Conservation (phyloP, 2,329 filamentous ascomycete species). For the Dothistroma septosporum region DNA sequence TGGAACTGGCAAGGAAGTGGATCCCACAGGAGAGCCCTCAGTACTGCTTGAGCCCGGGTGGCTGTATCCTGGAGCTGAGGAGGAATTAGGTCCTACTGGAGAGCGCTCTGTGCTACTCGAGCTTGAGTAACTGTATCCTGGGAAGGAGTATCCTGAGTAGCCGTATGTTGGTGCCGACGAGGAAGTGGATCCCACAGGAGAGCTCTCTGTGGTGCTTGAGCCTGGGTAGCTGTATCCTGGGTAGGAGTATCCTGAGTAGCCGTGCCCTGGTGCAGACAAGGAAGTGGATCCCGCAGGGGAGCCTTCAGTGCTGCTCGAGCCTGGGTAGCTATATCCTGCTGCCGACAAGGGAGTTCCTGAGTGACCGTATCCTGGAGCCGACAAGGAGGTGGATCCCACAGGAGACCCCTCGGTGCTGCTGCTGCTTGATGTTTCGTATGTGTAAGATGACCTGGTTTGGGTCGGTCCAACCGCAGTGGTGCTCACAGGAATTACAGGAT, state of each 20-base stretch:
- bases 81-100: neutral
- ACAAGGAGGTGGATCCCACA: no score
- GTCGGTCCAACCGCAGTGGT: no score
- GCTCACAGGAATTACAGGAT: neutral
- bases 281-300: conserved; percentile 1
- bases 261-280: neutral
- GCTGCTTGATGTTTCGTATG: neutral
- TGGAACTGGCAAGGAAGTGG: no score
- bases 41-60: neutral
- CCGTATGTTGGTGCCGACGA: neutral
- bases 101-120: conserved; percentile 5
- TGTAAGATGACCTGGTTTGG: no score
- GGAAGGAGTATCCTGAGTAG: no score
- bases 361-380: no score
- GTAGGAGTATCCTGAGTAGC: no score
- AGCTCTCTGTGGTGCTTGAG: neutral
- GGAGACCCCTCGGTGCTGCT: no score
- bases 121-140: conserved; percentile 7
- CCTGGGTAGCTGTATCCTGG: neutral
- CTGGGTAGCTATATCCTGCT: conserved; percentile 2
- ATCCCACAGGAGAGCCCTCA: no score
- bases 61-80: conserved; percentile 1
- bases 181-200: neutral
- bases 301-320: conserved; percentile 3
- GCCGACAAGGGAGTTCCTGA: neutral